phyloP scores from a whole-genome alignment of 106 monocot genomes.

The Allium sativum region DNA sequence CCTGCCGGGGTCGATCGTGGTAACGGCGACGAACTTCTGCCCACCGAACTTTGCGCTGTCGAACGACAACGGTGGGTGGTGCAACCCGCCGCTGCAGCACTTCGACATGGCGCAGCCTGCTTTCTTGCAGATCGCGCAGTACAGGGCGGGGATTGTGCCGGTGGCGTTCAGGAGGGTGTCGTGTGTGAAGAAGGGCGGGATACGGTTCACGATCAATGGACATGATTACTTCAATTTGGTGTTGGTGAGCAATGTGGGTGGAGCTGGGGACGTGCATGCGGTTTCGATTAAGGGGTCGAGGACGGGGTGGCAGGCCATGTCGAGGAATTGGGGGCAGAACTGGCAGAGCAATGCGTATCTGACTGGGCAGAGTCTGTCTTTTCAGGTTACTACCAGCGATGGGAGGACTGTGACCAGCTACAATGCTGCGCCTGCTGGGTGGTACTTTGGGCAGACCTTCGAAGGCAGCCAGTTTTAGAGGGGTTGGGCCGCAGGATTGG shows the following conservation, averaged over 20 bases:
- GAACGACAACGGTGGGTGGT: constrained; percentile 79
- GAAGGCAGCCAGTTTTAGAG: constrained; percentile 36
- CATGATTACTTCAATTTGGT: constrained; percentile 65
- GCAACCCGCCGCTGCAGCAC: constrained; percentile 59
- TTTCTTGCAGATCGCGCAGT: constrained; percentile 55
- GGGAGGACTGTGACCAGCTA: constrained; percentile 38
- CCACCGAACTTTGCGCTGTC: constrained; percentile 54
- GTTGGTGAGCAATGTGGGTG: constrained; percentile 44
- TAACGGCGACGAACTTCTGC: constrained; percentile 73
- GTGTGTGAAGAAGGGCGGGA: constrained; percentile 45
- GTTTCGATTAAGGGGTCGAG: constrained; percentile 49
- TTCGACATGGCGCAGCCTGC: constrained; percentile 69
- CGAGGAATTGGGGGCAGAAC: constrained; percentile 63
- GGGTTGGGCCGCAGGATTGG: neutral
- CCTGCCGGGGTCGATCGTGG: constrained; percentile 47
- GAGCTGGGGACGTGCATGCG: constrained; percentile 44
- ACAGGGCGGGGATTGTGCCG: constrained; percentile 64
- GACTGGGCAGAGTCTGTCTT: constrained; percentile 47
- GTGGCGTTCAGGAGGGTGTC: constrained; percentile 44
- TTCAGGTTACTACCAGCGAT: constrained; percentile 45
- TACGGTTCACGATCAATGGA: constrained; percentile 53
- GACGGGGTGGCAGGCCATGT: constrained; percentile 52
- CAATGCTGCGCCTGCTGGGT: constrained; percentile 34
- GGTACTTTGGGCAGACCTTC: constrained; percentile 57
- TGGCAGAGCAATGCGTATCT: constrained; percentile 59